Evolutionary conservation across 768 basidiomycete genomes (phyloP).

Genomic region (Rhodotorula diobovata): DNA sequence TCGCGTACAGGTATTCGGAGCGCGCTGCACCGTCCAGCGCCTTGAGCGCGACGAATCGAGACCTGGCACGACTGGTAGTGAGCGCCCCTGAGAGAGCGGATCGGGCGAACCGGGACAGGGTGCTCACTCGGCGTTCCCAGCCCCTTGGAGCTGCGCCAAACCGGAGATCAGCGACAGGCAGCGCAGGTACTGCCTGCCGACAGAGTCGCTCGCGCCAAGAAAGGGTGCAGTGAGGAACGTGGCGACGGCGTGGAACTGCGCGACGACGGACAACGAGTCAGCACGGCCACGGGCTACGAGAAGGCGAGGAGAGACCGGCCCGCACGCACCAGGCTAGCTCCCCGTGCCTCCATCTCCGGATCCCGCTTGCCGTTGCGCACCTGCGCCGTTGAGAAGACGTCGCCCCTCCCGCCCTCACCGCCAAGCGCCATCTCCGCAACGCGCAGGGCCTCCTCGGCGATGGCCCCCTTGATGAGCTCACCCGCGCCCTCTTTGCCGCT

Average conservation of each 20-base stretch:
- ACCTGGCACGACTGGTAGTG: not conserved
- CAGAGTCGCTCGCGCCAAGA: constrained; percentile 1
- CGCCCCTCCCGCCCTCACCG: not conserved
- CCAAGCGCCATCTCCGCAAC: constrained; percentile 29
- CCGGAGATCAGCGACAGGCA: constrained; percentile 19
- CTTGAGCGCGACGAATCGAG: constrained; percentile 12
- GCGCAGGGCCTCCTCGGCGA: constrained; percentile 25
- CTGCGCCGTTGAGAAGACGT: not conserved
- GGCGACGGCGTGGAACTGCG: constrained; percentile 28
- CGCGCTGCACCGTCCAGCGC: constrained; percentile 18
- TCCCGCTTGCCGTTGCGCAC: constrained; percentile 7
- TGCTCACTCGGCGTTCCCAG: not conserved
- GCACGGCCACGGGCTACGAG: no score
- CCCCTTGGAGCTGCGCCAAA: constrained; percentile 8
- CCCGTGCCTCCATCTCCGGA: constrained; percentile 20
- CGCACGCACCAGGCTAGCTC: constrained; percentile 22
- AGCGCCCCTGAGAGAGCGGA: no score
- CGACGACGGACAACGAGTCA: not conserved
- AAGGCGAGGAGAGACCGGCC: rapidly evolving
- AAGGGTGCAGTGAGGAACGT: constrained; percentile 20
- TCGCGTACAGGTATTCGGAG: constrained; percentile 25
- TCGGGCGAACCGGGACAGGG: not conserved
- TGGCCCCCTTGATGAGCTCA: constrained; percentile 19
- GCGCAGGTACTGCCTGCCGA: constrained; percentile 23
- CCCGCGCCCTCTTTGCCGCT: constrained; percentile 12